These are phyloP conservation scores for Helianthus tuberosus DNA, from an alignment of 129 eudicot species.

Conservation along the genomic window DNA sequence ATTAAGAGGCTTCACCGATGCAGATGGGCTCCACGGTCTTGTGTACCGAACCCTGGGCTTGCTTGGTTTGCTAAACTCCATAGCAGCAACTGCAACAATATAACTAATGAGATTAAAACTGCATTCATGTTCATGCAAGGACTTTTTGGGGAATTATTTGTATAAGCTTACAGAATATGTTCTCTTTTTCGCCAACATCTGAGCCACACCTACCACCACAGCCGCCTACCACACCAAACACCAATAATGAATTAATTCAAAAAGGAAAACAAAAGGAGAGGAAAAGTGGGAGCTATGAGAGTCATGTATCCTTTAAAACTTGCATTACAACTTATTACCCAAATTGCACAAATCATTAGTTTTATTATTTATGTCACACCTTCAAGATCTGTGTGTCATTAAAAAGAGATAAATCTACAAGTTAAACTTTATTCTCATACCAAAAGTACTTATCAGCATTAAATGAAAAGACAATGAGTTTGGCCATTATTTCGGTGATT, in stretches of 20 bases:
- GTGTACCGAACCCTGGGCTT: constrained; percentile 77
- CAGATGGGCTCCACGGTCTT: constrained; percentile 64
- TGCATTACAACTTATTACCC: neutral
- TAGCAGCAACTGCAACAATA: constrained; percentile 49
- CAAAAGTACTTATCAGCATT: neutral
- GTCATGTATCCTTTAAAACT: constrained; percentile 10
- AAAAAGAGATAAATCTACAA: constrained; percentile 2
- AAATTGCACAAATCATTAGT: constrained; percentile 15
- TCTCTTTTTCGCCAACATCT: constrained; percentile 46
- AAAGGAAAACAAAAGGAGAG: neutral
- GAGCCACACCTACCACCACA: constrained; percentile 47
- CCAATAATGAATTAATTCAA: neutral
- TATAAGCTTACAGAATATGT: constrained; percentile 60
- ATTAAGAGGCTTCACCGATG: constrained; percentile 50
- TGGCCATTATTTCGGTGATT: constrained; percentile 1
- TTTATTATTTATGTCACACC: constrained; percentile 1
- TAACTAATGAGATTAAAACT: neutral
- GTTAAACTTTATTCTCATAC: constrained; percentile 5
- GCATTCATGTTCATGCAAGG: neutral
- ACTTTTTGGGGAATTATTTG: neutral
- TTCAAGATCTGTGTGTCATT: constrained; percentile 4
- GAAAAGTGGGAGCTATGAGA: neutral
- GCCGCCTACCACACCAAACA: constrained; percentile 28
- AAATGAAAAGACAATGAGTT: neutral
- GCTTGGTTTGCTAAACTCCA: constrained; percentile 72